These are phyloP conservation scores for Bacidia gigantensis DNA, from an alignment of 495 filamentous ascomycete species.

Conservation along the genomic window DNA sequence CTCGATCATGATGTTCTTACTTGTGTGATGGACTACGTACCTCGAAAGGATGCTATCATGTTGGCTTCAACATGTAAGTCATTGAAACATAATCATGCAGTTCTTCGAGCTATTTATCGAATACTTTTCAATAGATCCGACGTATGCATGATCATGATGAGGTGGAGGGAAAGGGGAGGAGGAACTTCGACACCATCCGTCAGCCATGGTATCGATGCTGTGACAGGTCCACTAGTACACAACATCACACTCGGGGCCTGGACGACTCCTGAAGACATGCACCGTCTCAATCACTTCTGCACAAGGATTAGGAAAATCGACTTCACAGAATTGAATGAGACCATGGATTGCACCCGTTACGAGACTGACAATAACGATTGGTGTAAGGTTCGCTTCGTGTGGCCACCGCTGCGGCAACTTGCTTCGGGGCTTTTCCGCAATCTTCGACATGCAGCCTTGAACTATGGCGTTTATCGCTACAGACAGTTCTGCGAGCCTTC, in stretches of 20 bases:
- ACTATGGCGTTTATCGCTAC: neutral
- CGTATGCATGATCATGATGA: neutral
- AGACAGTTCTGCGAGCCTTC: neutral
- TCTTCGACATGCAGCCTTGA: neutral
- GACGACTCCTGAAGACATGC: neutral
- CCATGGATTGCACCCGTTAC: neutral
- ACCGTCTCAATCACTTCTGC: neutral
- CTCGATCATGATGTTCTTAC: neutral
- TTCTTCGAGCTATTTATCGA: neutral
- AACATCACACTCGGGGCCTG: neutral
- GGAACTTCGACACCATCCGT: neutral
- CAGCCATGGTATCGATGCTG: neutral
- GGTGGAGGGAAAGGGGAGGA: neutral
- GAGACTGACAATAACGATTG: neutral
- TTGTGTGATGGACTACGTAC: neutral
- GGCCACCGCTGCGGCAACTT: neutral
- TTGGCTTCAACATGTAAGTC: neutral
- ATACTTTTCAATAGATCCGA: neutral
- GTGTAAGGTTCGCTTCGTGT: neutral
- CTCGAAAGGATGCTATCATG: neutral
- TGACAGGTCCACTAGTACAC: neutral
- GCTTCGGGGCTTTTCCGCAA: neutral
- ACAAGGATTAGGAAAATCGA: neutral
- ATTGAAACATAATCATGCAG: neutral
- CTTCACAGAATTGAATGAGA: neutral